A percentile compares a stretch with the other conserved stretches of the same genome.
phyloP scores from a whole-genome alignment of 2,329 filamentous ascomycete species.

The Grosmannia huntii region DNA sequence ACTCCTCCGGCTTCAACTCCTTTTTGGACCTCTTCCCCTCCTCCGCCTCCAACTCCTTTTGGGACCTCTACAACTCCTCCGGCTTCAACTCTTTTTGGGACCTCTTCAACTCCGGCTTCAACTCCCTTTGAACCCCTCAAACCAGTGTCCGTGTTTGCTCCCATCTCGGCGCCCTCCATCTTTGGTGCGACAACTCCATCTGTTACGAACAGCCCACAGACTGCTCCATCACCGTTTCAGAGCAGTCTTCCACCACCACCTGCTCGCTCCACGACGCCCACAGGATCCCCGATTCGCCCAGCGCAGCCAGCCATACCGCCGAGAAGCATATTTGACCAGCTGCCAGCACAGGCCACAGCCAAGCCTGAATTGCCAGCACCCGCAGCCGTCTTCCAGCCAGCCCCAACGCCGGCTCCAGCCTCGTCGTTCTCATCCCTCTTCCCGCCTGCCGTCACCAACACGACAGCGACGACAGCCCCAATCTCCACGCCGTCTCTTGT shows the following conservation, averaged over 20 bases:
- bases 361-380: neutral
- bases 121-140: neutral
- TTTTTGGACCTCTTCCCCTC: too few species aligned
- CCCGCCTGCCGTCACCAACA: neutral
- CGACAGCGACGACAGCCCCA: neutral
- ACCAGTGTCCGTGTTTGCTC: too few species aligned
- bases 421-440: slow-evolving; percentile 3
- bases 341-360: neutral
- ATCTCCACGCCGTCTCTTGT: neutral
- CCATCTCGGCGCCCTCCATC: neutral
- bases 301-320: neutral
- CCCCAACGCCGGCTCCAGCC: neutral
- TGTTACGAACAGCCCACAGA: neutral
- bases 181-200: neutral
- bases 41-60: too few species aligned
- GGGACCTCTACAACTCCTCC: too few species aligned
- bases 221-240: neutral
- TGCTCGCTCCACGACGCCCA: neutral
- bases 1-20: too few species aligned
- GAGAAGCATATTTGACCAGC: too few species aligned
- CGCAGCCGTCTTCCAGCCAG: neutral
- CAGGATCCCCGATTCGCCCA: neutral
- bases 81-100: too few species aligned
- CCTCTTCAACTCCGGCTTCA: neutral
- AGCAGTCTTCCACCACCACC: neutral